phyloP scores from a whole-genome alignment of 1,284 basidiomycete genomes.

The Uromyces viciae-fabae region DNA sequence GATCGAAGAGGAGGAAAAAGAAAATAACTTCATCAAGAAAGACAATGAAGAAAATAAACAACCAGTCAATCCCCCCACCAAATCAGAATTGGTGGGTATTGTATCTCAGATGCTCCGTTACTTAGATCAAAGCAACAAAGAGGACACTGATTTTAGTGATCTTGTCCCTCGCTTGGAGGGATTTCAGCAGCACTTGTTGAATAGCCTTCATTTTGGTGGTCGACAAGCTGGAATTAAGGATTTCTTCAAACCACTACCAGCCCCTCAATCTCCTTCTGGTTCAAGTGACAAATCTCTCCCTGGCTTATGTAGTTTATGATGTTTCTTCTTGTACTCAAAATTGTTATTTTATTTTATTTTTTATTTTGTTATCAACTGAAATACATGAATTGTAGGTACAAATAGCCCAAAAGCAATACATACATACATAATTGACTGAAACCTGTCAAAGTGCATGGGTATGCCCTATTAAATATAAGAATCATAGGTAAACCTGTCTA shows the following conservation, averaged over 20 bases:
- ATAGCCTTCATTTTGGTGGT: background rate
- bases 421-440: background rate
- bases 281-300: background rate
- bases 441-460: background rate
- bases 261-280: background rate
- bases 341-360: background rate
- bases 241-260: background rate
- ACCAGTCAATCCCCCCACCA: background rate
- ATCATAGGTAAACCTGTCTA: background rate
- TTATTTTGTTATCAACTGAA: background rate
- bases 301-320: background rate
- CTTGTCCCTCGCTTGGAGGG: background rate
- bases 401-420: background rate
- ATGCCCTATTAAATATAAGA: background rate
- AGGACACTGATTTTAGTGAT: background rate
- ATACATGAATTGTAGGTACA: background rate
- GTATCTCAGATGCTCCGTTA: background rate
- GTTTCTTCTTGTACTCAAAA: background rate
- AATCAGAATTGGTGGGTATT: background rate
- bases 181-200: background rate
- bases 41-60: background rate
- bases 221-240: constrained; percentile 1
- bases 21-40: background rate
- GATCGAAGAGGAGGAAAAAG: background rate
- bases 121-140: background rate